Evolutionary conservation across 176 grass and related monocot species (phyloP).

Genomic region (Aegilops tauschii): DNA sequence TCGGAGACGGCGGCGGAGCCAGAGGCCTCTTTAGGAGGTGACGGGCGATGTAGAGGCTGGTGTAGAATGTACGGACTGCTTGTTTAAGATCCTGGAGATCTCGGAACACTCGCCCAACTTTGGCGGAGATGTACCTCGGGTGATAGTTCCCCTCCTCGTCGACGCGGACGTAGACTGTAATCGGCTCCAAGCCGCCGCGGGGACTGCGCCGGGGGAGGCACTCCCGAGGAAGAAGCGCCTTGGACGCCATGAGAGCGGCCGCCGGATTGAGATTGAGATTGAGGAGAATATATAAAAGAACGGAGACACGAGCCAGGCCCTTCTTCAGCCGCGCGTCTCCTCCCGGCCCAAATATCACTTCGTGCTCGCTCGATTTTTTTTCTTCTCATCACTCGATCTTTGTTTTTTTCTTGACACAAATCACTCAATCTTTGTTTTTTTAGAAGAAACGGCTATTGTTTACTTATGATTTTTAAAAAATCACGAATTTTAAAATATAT

Average conservation of each 20-base stretch:
- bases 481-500: too few species aligned
- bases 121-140: not conserved
- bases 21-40: not conserved
- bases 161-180: not conserved
- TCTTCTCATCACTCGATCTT: too few species aligned
- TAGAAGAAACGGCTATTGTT: too few species aligned
- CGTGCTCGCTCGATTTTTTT: too few species aligned
- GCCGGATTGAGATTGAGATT: not conserved
- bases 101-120: not conserved
- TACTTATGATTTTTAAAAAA: too few species aligned
- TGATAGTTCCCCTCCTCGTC: not conserved
- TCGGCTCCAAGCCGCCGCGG: not conserved
- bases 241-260: not conserved
- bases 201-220: not conserved
- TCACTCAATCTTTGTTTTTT: too few species aligned
- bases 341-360: too few species aligned
- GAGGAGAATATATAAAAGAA: too few species aligned
- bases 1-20: not conserved
- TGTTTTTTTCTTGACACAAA: too few species aligned
- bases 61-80: not conserved
- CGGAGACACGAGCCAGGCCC: too few species aligned
- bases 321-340: too few species aligned
- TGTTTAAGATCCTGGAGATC: not conserved
- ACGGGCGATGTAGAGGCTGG: not conserved
- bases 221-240: not conserved